Base-by-base conservation (phyloP, 2,329 filamentous ascomycete genomes). In the Xylaria digitata region DNA sequence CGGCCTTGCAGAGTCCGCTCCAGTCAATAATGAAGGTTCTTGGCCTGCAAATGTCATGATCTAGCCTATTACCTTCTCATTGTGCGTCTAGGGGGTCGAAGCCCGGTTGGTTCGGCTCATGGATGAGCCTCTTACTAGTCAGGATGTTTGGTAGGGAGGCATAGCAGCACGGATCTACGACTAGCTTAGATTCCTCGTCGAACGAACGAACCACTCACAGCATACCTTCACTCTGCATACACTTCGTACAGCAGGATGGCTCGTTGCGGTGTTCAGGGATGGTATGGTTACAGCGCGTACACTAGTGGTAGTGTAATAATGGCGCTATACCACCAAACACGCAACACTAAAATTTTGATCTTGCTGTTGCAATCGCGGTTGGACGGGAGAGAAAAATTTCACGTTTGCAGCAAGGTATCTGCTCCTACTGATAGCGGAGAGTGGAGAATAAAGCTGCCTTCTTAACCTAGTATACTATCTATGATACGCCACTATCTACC, bases 231-330 rank as follows among this genome's bases (percentile, higher is more conserved):
- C 32, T 40, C n/a, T 52, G 49, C 13, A 21, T 9, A 30, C 13
- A 34, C 49, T 52, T 34, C 11, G 37, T 40, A 40, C 48, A 19
- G 46, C 45, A 61, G 37, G 45, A 30, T 61, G 23, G 65, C 52
- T 65, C 17, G 53, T 34, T 61, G 52, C 43, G 46, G 5, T 19
- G 13, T 11, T 58, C 66, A 66, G 30, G 62, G 62, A 50, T 68
- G 66, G 63, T 59, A 68, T 60, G 63, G 63, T 49, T 26, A 45
- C 43, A 46, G 64, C 37, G 63, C 52, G 34, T 37, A 56, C 19
- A 17, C 57, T 65, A 64, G 56, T 3, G 54, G 43, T n/a, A 30
- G 32, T 40, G 42, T 65, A 65, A 50, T 7, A 65, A 52, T 26
- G 45, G 40, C 54, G 37, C 53, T 30, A 52, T 50, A 19, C 61